A percentile compares a stretch with the other conserved stretches of the same genome.
These are phyloP conservation scores for Selaginella tamariscina DNA, from an alignment of 75 land plant species.

Conservation along the genomic window DNA sequence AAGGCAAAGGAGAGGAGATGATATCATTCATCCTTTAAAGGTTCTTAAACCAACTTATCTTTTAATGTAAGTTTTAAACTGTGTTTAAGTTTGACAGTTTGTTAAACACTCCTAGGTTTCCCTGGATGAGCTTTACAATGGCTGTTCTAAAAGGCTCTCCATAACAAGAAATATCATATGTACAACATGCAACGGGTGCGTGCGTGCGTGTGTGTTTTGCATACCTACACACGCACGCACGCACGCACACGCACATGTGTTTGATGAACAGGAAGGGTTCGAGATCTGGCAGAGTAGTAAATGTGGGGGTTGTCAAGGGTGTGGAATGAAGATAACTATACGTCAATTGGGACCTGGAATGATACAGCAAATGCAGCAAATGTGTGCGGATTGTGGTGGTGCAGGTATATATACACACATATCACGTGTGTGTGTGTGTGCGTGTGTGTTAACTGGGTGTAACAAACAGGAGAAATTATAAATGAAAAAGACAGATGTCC, in stretches of 20 bases:
- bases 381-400: slow-evolving; percentile 11
- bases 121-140: slow-evolving; percentile 5
- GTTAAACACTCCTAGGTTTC: too few relatives aligned
- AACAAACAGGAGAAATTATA: slow-evolving; percentile 42
- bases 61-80: too few relatives aligned
- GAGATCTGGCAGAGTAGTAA: slow-evolving; percentile 13
- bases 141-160: slow-evolving; percentile 1
- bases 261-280: slow-evolving; percentile 19
- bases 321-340: slow-evolving; percentile 22
- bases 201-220: neutral
- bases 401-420: neutral
- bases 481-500: slow-evolving; percentile 53
- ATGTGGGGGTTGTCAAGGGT: slow-evolving; percentile 18
- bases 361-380: slow-evolving; percentile 22
- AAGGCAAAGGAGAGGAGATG: slow-evolving; percentile 68
- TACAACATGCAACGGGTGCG: slow-evolving; percentile 9
- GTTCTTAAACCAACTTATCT: too few relatives aligned
- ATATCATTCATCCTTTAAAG: slow-evolving; percentile 65
- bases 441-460: neutral
- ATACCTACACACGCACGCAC: too few relatives aligned
- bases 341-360: slow-evolving; percentile 22
- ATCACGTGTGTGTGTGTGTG: neutral
- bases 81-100: too few relatives aligned
- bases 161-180: neutral
- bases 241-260: too few relatives aligned